Percentiles rank a stretch among this genome's conserved stretches.
Conservation (phyloP, 495 filamentous ascomycete genomes). For the Corynascus novoguineensis region DNA sequence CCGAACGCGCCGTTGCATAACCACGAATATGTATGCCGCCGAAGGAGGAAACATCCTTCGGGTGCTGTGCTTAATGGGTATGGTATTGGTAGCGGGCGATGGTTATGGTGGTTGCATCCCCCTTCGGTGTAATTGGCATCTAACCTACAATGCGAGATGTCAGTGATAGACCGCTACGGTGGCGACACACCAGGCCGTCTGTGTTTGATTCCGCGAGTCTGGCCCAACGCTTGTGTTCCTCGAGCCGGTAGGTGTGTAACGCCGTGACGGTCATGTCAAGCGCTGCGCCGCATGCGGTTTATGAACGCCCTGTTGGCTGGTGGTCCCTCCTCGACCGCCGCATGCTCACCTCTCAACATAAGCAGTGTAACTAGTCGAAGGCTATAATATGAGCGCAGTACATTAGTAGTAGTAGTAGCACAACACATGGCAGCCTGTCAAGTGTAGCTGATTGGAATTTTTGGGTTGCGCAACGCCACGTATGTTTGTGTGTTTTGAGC, state of each 20-base stretch:
- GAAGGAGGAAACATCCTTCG: slow-evolving; percentile 15
- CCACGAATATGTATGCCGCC: slow-evolving; percentile 20
- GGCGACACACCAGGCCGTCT: not conserved
- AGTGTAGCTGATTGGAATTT: slow-evolving; percentile 3
- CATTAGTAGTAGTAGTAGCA: not conserved
- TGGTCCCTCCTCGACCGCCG: too few species aligned
- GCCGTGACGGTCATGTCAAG: not conserved
- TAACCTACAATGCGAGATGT: too few species aligned
- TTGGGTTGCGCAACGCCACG: slow-evolving; percentile 11
- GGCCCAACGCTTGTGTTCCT: not conserved
- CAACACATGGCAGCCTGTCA: slow-evolving; percentile 12
- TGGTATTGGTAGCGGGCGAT: too few species aligned
- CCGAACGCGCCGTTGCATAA: slow-evolving; percentile 7
- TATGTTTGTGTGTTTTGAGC: slow-evolving; percentile 12
- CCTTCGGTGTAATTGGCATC: too few species aligned
- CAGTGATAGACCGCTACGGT: too few species aligned
- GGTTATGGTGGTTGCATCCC: not conserved
- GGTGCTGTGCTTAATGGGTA: slow-evolving; percentile 3
- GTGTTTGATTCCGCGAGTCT: not conserved
- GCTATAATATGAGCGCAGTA: not conserved
- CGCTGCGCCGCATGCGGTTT: not conserved
- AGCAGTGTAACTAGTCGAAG: not conserved
- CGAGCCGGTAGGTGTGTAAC: not conserved
- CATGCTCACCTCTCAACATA: not conserved
- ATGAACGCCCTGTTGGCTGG: not conserved